These are phyloP conservation scores for Mariannaea elegans DNA, from an alignment of 2,329 filamentous ascomycete species.

Conservation along the genomic window DNA sequence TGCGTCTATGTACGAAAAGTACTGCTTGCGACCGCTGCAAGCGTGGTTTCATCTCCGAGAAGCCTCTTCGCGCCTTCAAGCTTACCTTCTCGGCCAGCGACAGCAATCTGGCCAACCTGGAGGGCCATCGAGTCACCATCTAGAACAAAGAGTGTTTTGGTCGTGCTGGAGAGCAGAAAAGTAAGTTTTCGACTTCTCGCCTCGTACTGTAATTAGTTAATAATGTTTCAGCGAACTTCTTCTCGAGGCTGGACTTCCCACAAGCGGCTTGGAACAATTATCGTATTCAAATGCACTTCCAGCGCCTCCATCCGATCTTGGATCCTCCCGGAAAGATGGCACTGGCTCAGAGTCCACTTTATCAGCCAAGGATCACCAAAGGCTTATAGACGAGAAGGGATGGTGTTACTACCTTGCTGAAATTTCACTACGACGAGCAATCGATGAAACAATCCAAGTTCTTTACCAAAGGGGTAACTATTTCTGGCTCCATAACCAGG, in stretches of 20 bases:
- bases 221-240: conserved; percentile 14
- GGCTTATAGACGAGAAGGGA: conserved; percentile 19
- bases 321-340: background rate
- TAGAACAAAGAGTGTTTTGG: conserved; percentile 23
- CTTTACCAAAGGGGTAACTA: conserved; percentile 11
- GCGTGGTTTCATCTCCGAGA: conserved; percentile 23
- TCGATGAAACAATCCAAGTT: conserved; percentile 17
- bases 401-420: conserved; percentile 26
- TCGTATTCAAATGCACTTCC: conserved; percentile 21
- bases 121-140: background rate
- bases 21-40: conserved; percentile 15
- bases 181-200: background rate
- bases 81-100: conserved; percentile 14
- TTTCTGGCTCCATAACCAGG: conserved; percentile 21
- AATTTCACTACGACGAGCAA: conserved; percentile 17
- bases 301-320: conserved; percentile 9
- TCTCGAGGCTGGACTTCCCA: conserved; percentile 11
- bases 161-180: conserved; percentile 23
- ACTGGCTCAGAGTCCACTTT: background rate
- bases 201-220: background rate
- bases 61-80: conserved; percentile 15
- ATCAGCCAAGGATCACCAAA: conserved; percentile 5
- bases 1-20: conserved; percentile 22
- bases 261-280: conserved; percentile 15
- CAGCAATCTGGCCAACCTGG: background rate